Base-by-base conservation (phyloP, 2,329 filamentous ascomycete species). In the Monilinia fructigena region DNA sequence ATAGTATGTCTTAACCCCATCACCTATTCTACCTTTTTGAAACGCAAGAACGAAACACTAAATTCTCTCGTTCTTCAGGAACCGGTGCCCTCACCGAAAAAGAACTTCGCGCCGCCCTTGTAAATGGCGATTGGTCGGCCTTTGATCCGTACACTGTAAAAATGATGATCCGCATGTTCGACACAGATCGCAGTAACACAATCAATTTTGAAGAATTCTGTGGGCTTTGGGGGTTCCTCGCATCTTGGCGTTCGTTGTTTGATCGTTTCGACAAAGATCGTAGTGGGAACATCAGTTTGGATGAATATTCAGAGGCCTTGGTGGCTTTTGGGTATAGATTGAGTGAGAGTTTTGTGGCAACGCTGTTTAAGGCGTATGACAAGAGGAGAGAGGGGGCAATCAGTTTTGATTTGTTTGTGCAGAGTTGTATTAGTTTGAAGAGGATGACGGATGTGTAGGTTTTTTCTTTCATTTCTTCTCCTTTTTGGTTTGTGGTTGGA, bases 141-240 rank as follows among this genome's bases (percentile, higher is more conserved):
- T 99, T 99, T 77, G 93, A 99, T 78, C 85, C 88, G 5, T 91
- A 97, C 74, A 99, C 95, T 1, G 93, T 98, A 71, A 90, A 90
- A 75, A 97, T 98, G 92, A 97, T 99, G 93, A 97, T 99, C 72
- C 90, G 93, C 76, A 98, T 99, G 95, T 99, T 99, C 80, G 94
- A 98, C 80, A 91, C 90, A 67, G 91, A 97, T 79, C 89, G 91
- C 73, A 90, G 86, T 69, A 93, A 93, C 62, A 91, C 90, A 18
- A 96, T 99, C 77, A 93, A 90, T 68, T 98, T 97, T 78, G 89
- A 95, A 71, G 95, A 98, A 79, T 99, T 99, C 78, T 96, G 93
- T 76, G 94, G 92, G 23, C 83, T 99, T 28, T 99, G 95, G 95
- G 92, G 91, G 23, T 99, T 98, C 79, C 85, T 99, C 50, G 92